phyloP scores from a whole-genome alignment of 257 asterid genomes.

The Solanum phureja region DNA sequence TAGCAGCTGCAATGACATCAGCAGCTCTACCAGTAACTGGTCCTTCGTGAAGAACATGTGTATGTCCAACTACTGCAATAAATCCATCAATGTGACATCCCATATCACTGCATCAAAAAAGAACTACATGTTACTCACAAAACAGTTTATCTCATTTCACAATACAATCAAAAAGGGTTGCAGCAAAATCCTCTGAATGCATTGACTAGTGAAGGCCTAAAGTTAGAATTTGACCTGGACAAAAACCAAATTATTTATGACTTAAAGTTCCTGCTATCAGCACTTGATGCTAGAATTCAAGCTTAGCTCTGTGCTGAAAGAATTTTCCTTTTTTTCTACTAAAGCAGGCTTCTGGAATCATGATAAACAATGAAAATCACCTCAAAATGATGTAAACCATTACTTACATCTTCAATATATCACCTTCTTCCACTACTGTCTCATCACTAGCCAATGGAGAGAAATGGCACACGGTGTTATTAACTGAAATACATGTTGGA shows the following conservation, averaged over 20 bases:
- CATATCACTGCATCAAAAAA: slow-evolving; percentile 60
- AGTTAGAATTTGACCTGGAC: not conserved
- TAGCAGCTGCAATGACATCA: slow-evolving; percentile 93
- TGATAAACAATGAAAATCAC: not conserved
- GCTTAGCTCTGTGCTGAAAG: not conserved
- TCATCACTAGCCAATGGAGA: slow-evolving; percentile 80
- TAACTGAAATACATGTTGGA: slow-evolving; percentile 87
- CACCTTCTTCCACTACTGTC: slow-evolving; percentile 62
- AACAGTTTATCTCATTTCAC: not conserved
- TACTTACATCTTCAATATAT: slow-evolving; percentile 68
- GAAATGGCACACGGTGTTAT: slow-evolving; percentile 74
- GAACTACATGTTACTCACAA: not conserved
- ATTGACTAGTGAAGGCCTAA: not conserved
- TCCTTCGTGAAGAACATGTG: slow-evolving; percentile 75
- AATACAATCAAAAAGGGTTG: not conserved
- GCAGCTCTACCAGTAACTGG: slow-evolving; percentile 88
- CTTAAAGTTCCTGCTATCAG: not conserved
- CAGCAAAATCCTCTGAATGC: not conserved
- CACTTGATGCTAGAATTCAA: not conserved
- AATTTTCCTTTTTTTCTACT: not conserved
- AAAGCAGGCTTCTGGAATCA: not conserved
- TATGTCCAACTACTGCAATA: slow-evolving; percentile 86
- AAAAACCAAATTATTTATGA: not conserved
- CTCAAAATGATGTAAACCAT: not conserved
- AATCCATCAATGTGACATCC: slow-evolving; percentile 99